Base-by-base conservation (phyloP, 2,329 filamentous ascomycete species). In the Gaeumannomyces tritici region DNA sequence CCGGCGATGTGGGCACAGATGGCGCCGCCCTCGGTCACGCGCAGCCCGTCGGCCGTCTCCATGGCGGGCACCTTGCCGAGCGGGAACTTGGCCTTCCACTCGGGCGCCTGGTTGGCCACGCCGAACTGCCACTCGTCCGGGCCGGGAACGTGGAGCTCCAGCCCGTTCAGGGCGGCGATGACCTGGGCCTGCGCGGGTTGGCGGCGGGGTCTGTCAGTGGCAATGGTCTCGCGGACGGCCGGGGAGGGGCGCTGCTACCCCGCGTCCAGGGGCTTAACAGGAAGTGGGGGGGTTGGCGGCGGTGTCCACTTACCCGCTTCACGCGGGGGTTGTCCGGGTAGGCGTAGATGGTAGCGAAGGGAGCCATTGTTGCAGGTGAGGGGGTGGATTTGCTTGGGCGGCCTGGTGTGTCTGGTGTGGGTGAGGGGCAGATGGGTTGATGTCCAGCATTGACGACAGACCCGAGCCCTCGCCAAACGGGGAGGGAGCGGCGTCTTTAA, bases 31-130 rank as follows among this genome's bases (percentile, higher is more conserved):
- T 83, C 80, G 63, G 74, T 67, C 31, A 83, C 60, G 66, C 65
- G 70, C 68, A 80, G 75, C 57, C 80, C 80, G 66, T 81, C 78
- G 26, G 77, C 71, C 42, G 73, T 73, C 67, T 79, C 77, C 61
- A 83, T 76, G 55, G 74, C 75, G 12, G 80, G 80, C 11, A 82
- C 76, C 68, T 82, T 83, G 67, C 79, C 80, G 54, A 80, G 68
- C 13, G 80, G 79, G 71, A 82, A 83, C 66, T 82, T 82, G 70
- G 76, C 64, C 18, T 78, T 69, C 72, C 76, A 83, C 4, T 78
- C 77, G 4, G 76, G 71, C n/a, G 71, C 73, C 56, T 69, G 68
- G 73, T 80, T 82, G 64, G 74, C 75, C 59, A 73, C 69, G 62
- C 71, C 69, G 66, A 79, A 74, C 55, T 70, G 63, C 70, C 80